Conservation (phyloP, 2,329 filamentous ascomycete genomes). For the Metarhizium album region DNA sequence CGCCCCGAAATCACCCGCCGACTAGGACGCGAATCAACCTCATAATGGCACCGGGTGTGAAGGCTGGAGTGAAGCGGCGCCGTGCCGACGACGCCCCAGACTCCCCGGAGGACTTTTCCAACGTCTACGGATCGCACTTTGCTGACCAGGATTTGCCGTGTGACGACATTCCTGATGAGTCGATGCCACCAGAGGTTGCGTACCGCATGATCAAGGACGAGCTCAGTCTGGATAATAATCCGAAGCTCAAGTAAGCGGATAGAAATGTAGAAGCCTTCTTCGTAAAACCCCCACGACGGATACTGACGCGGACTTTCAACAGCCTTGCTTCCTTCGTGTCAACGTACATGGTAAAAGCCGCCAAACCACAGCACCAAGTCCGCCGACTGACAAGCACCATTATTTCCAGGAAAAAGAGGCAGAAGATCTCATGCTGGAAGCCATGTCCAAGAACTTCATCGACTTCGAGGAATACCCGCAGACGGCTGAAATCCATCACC, state of each 20-base stretch:
- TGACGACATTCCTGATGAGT: slow-evolving; percentile 75
- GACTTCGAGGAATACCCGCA: slow-evolving; percentile 80
- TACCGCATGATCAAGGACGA: slow-evolving; percentile 97
- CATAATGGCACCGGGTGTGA: neutral
- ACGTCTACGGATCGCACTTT: slow-evolving; percentile 81
- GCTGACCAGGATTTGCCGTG: slow-evolving; percentile 71
- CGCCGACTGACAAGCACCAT: neutral
- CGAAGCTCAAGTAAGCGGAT: slow-evolving; percentile 66
- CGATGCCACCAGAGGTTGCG: slow-evolving; percentile 86
- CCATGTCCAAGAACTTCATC: slow-evolving; percentile 92
- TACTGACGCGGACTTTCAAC: neutral
- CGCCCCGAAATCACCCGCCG: neutral
- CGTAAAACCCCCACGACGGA: no score
- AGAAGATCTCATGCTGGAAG: slow-evolving; percentile 82
- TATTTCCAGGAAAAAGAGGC: slow-evolving; percentile 72
- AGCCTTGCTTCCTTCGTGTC: slow-evolving; percentile 90
- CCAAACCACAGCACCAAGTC: neutral
- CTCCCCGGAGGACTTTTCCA: slow-evolving; percentile 44
- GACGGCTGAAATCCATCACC: slow-evolving; percentile 78
- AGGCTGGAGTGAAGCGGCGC: slow-evolving; percentile 31
- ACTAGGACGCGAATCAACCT: neutral
- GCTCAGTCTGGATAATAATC: slow-evolving; percentile 81
- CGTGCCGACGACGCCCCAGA: slow-evolving; percentile 34
- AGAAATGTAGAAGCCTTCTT: no score
- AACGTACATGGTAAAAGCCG: slow-evolving; percentile 70